Base-by-base conservation (phyloP, 345 rosid species). In the Citrus inodora region DNA sequence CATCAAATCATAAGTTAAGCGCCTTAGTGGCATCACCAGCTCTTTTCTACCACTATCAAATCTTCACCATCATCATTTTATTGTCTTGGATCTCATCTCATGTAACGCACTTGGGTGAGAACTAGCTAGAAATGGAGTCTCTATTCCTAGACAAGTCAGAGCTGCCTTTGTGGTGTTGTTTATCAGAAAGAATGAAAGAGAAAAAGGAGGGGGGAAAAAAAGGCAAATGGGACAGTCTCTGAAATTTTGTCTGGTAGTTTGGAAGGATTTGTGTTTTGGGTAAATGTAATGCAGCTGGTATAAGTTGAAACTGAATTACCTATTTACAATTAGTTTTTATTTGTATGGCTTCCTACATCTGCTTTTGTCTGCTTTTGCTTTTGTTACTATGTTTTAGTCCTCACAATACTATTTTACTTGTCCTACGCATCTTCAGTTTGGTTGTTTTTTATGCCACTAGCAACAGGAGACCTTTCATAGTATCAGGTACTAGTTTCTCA, bases 211-310 rank as follows among this genome's bases (percentile, higher is more conserved):
- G 56, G 25, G 25, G 25, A 2, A 16, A 28, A 13, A 7, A 16
- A 2, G 3, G 38, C 14, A 24, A 69, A 56, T 21, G 35, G 46
- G 58, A 74, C 80, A 74, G 86, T 67, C 78, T 82, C 85, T 48
- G 79, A 70, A 67, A 71, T 78, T 83, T 87, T 82, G 90, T 83
- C 81, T 67, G 83, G 42, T 85, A 76, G 76, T 80, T 84, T 61
- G 80, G 59, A 59, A 70, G 80, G 67, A 71, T 68, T 67, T 67
- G 66, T 40, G 77, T 79, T 82, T 79, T 76, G 75, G 70, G 79
- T 33, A 69, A 78, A 73, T 68, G 82, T 58, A 46, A 51, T 73
- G 62, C 40, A 48, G 62, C 71, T 65, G 79, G 83, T 48, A 58
- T 61, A 71, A 37, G 6, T 53, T 32, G 62, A 67, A 78, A 33